A percentile compares a stretch with the other conserved stretches of the same genome.
phyloP scores from a whole-genome alignment of 768 basidiomycete genomes.

The Strobilomyces dryophilus region DNA sequence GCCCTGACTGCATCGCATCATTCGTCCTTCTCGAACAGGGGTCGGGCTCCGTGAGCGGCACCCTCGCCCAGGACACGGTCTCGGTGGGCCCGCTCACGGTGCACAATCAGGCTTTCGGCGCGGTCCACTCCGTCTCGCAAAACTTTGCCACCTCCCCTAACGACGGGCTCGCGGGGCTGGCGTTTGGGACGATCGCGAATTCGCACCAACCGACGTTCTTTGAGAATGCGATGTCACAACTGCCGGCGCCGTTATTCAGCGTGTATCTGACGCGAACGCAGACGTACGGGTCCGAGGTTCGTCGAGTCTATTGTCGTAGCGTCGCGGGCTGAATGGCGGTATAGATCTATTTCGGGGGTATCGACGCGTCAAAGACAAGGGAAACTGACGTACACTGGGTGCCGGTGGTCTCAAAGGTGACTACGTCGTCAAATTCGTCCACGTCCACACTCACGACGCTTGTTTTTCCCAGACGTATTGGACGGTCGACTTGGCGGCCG shows the following conservation, averaged over 20 bases:
- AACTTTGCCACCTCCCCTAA: constrained; percentile 51
- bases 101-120: constrained; percentile 51
- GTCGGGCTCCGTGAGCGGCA: constrained; percentile 48
- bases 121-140: constrained; percentile 40
- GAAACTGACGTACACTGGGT: constrained; percentile 31
- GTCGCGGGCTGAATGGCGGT: background rate
- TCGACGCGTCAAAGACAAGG: constrained; percentile 32
- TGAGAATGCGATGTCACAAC: constrained; percentile 51
- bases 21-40: constrained; percentile 35
- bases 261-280: constrained; percentile 49
- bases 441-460: background rate
- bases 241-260: constrained; percentile 50
- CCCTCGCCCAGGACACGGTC: constrained; percentile 48
- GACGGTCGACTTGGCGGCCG: constrained; percentile 47
- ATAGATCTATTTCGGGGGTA: constrained; percentile 27
- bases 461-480: constrained; percentile 51
- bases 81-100: constrained; percentile 43
- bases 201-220: constrained; percentile 52
- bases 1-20: background rate
- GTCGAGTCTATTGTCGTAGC: constrained; percentile 5
- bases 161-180: constrained; percentile 58
- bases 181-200: constrained; percentile 52
- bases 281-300: constrained; percentile 46
- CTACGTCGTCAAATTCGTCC: background rate
- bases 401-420: constrained; percentile 36